Conservation (phyloP, 176 grass and related monocot species). For the Coix lacrymajobi region DNA sequence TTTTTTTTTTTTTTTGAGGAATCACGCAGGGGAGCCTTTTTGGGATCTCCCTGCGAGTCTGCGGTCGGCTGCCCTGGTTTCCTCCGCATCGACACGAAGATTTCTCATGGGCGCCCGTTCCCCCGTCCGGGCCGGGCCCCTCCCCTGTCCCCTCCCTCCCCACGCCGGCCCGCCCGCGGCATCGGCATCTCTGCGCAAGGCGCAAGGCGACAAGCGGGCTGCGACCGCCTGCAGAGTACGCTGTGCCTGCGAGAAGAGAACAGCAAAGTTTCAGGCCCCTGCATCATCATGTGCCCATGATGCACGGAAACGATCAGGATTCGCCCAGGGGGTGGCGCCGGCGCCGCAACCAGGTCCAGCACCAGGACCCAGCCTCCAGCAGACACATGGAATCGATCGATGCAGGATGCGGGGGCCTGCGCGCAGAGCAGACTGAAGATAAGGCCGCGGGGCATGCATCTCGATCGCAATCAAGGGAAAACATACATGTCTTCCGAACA, state of each 20-base stretch:
- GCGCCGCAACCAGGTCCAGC: too few relatives aligned
- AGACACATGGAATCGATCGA: constrained; percentile 27
- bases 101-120: neutral
- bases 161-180: neutral
- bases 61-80: neutral
- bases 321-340: neutral
- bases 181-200: neutral
- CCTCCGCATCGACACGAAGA: neutral
- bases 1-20: too few relatives aligned
- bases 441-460: neutral
- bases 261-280: constrained; percentile 4
- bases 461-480: neutral
- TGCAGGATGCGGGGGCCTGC: neutral
- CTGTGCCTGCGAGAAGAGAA: neutral
- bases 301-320: neutral
- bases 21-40: neutral
- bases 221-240: neutral
- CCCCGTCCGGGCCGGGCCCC: neutral
- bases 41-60: neutral
- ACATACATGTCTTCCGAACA: neutral
- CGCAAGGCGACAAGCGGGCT: neutral
- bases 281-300: constrained; percentile 1
- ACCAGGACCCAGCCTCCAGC: neutral
- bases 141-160: too few relatives aligned
- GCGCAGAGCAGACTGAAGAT: neutral